phyloP scores from a whole-genome alignment of 805 yeast genomes.

The Ogataea thermomethanolica region DNA sequence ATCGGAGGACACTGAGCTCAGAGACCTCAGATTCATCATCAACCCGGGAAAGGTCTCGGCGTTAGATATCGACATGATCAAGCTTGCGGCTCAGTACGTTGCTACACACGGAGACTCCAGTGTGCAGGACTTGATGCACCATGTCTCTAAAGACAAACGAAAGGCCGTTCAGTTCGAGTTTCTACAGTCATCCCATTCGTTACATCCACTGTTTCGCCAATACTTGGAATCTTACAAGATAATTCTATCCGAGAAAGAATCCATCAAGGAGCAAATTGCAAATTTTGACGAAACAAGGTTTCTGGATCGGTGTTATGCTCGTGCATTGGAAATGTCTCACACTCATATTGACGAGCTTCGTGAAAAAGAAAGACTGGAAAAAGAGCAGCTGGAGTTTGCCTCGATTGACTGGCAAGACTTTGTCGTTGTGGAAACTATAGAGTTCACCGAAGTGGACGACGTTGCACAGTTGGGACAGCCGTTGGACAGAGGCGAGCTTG shows the following conservation, averaged over 20 bases:
- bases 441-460: constrained; percentile 58
- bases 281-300: constrained; percentile 32
- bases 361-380: constrained; percentile 32
- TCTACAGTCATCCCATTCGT: constrained; percentile 54
- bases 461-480: constrained; percentile 56
- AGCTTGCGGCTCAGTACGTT: constrained; percentile 65
- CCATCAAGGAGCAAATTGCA: constrained; percentile 19
- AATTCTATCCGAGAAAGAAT: constrained; percentile 29
- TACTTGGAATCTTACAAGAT: constrained; percentile 55
- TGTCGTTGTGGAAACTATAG: constrained; percentile 62
- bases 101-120: constrained; percentile 56
- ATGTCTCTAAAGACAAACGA: constrained; percentile 27
- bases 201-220: constrained; percentile 47
- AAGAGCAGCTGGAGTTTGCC: constrained; percentile 55
- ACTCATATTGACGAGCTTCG: constrained; percentile 31
- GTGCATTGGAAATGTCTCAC: constrained; percentile 53
- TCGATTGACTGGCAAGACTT: constrained; percentile 89
- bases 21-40: constrained; percentile 27
- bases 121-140: constrained; percentile 34
- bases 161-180: constrained; percentile 65
- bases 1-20: constrained; percentile 3
- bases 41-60: constrained; percentile 44
- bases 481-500: constrained; percentile 52
- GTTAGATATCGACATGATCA: constrained; percentile 65
- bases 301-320: constrained; percentile 43